These are phyloP conservation scores for Candida manassasensis DNA, from an alignment of 805 yeast genomes.

Conservation along the genomic window DNA sequence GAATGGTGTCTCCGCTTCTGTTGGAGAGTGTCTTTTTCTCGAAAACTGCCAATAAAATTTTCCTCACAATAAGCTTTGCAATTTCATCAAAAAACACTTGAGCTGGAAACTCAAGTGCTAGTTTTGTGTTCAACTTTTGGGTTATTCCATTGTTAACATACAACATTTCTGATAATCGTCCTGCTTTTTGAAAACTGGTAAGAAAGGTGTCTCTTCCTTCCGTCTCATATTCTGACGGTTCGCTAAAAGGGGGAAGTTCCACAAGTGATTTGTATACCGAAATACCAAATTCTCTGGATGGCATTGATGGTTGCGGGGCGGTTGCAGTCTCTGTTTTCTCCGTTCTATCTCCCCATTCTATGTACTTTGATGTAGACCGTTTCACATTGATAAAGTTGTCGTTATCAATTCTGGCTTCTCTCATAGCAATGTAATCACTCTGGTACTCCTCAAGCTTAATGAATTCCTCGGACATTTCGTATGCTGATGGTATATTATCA, in stretches of 20 bases:
- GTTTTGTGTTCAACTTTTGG: neutral
- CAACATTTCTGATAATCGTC: neutral
- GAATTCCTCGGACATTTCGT: conserved; percentile 45
- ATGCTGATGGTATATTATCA: conserved; percentile 47
- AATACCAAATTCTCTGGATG: neutral
- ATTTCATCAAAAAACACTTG: conserved; percentile 18
- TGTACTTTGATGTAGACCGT: neutral
- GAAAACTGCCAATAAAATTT: conserved; percentile 13
- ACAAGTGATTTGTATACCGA: neutral
- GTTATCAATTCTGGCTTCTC: conserved; percentile 14
- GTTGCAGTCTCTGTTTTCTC: neutral
- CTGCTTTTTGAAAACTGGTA: conserved; percentile 1
- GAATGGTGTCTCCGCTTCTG: neutral
- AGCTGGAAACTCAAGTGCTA: conserved; percentile 7
- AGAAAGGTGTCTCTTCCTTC: neutral
- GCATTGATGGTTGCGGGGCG: conserved; percentile 1
- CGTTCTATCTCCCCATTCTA: conserved; percentile 1
- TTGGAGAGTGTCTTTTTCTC: conserved; percentile 8
- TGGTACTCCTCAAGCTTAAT: conserved; percentile 42
- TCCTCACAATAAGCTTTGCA: conserved; percentile 11
- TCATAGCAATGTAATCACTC: conserved; percentile 17
- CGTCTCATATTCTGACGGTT: neutral
- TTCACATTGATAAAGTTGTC: conserved; percentile 9
- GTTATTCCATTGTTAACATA: neutral
- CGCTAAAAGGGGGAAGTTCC: neutral